Base-by-base conservation (phyloP, 164 flowering plant species). In the Nymphaea thermarum region DNA sequence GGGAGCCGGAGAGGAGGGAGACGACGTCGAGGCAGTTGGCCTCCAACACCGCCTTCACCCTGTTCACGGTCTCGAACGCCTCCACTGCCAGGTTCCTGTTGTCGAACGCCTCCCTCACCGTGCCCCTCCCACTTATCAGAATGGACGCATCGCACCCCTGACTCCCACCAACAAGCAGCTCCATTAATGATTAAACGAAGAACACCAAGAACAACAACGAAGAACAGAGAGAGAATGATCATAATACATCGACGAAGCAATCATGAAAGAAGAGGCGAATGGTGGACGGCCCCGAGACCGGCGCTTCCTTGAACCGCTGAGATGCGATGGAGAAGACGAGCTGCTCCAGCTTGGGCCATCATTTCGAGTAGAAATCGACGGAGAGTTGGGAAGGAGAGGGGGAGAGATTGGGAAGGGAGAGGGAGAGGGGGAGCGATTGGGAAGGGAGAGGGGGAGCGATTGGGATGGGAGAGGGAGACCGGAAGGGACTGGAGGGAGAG, bases 181-280 rank as follows among this genome's bases (percentile, higher is more conserved):
- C n/a, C n/a, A n/a, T n/a, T n/a, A 47, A 42, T 66, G 44, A n/a
- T n/a, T n/a, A n/a, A n/a, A n/a, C n/a, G n/a, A n/a, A n/a, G n/a
- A n/a, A n/a, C n/a, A n/a, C n/a, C n/a, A n/a, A n/a, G n/a, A n/a
- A n/a, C n/a, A n/a, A n/a, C n/a, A n/a, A n/a, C n/a, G n/a, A n/a
- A n/a, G n/a, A n/a, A n/a, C n/a, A n/a, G n/a, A n/a, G n/a, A n/a
- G n/a, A n/a, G n/a, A n/a, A n/a, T n/a, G n/a, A n/a, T n/a, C n/a
- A n/a, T n/a, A n/a, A n/a, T 12, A 88, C 99, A 43, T 88, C 84
- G 14, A 94, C 96, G 60, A 94, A 94, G 83, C 99, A 94, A 75
- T 91, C 98, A 59, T 91, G 95, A 85, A 94, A 94, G 89, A 94
- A 91, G 74, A 94, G 93, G 66, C 99, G 93, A 60, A 94, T 84